A percentile compares a stretch with the other conserved stretches of the same genome.
These are phyloP conservation scores for Arabidopsis lyrata DNA, from an alignment of 441 rosid species.

Conservation along the genomic window DNA sequence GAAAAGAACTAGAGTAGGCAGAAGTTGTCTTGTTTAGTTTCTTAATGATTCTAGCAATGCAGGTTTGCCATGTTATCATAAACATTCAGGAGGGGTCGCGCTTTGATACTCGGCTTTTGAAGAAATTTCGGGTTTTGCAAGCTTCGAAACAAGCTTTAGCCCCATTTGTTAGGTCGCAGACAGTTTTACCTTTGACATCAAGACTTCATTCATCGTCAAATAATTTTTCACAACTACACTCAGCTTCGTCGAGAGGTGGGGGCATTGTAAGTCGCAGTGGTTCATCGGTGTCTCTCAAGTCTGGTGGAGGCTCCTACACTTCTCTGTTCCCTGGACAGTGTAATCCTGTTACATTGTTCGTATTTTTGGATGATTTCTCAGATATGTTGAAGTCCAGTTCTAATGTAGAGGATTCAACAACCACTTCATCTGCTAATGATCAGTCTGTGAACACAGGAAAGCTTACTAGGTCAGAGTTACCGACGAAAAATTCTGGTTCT, in stretches of 20 bases:
- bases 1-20: neutral
- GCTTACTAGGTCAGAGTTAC: slow-evolving; percentile 57
- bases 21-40: slow-evolving; percentile 17
- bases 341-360: slow-evolving; percentile 76
- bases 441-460: slow-evolving; percentile 54
- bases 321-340: slow-evolving; percentile 84
- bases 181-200: slow-evolving; percentile 55
- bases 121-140: slow-evolving; percentile 77
- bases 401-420: slow-evolving; percentile 58
- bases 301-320: slow-evolving; percentile 73
- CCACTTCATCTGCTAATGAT: slow-evolving; percentile 51
- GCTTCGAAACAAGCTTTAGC: slow-evolving; percentile 71
- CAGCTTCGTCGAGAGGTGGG: slow-evolving; percentile 61
- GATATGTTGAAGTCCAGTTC: slow-evolving; percentile 50
- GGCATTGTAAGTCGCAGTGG: slow-evolving; percentile 55
- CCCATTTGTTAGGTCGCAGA: slow-evolving; percentile 64
- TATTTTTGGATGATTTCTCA: slow-evolving; percentile 71
- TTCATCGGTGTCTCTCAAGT: slow-evolving; percentile 69
- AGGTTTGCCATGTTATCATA: slow-evolving; percentile 86
- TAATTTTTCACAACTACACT: slow-evolving; percentile 38
- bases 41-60: slow-evolving; percentile 51
- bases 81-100: slow-evolving; percentile 73
- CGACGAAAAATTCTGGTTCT: slow-evolving; percentile 68
- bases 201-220: slow-evolving; percentile 54
- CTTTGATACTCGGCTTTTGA: slow-evolving; percentile 67